Percentiles rank a stretch among this genome's conserved stretches.
Evolutionary conservation across 768 basidiomycete genomes (phyloP).

Genomic region (Nidularia pulvinata): DNA sequence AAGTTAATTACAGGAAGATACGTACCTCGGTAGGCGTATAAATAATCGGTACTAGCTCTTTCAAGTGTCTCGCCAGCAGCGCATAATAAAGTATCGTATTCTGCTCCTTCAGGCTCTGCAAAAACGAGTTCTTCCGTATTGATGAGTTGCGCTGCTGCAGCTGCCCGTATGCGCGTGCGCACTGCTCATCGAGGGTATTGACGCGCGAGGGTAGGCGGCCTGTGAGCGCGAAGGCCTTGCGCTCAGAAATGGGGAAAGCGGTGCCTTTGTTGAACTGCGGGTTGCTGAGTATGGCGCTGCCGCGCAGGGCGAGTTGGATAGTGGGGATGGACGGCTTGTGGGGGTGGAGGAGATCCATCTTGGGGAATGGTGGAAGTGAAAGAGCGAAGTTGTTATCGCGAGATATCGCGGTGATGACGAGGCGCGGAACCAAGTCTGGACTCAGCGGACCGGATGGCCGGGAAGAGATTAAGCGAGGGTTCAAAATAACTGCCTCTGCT

Average conservation of each 20-base stretch:
- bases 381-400: too few species aligned
- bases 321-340: constrained; percentile 5
- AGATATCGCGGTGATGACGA: too few species aligned
- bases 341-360: too few species aligned
- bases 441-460: too few species aligned
- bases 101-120: constrained; percentile 77
- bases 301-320: constrained; percentile 53
- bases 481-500: too few species aligned
- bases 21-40: constrained; percentile 80
- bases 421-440: too few species aligned
- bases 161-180: constrained; percentile 72
- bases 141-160: constrained; percentile 29
- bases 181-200: constrained; percentile 77
- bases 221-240: constrained; percentile 63
- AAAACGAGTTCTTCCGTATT: constrained; percentile 69
- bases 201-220: constrained; percentile 49
- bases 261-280: constrained; percentile 83
- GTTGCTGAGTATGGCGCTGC: constrained; percentile 59
- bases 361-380: too few species aligned
- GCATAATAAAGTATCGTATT: constrained; percentile 83
- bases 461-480: too few species aligned
- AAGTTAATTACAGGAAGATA: background rate
- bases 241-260: constrained; percentile 68
- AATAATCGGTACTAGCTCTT: constrained; percentile 68
- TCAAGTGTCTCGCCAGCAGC: constrained; percentile 55